Conservation (phyloP, 106 monocot species). For the Dactylorhiza incarnata region DNA sequence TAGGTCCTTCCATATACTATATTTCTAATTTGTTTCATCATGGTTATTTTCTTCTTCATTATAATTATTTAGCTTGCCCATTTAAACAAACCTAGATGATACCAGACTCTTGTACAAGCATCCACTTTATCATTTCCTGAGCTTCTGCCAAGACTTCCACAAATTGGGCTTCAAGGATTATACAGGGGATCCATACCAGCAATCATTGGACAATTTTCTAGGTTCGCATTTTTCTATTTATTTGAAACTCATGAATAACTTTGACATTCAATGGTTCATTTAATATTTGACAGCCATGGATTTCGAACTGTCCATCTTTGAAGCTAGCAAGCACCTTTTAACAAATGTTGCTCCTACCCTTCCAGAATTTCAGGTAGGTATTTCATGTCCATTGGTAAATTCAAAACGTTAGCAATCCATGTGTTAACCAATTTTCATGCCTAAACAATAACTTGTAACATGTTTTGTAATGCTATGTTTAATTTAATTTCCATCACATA, state of each 20-base stretch:
- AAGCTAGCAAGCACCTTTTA: slow-evolving; percentile 53
- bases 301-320: slow-evolving; percentile 58
- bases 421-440: background rate
- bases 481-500: too few species aligned
- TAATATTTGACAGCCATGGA: slow-evolving; percentile 42
- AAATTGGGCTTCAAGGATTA: slow-evolving; percentile 51
- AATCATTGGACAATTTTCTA: slow-evolving; percentile 63
- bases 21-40: background rate
- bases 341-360: slow-evolving; percentile 40
- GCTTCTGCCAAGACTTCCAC: slow-evolving; percentile 41
- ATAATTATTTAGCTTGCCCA: background rate
- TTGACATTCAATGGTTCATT: background rate
- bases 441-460: background rate
- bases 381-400: background rate
- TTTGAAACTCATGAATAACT: background rate
- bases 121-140: slow-evolving; percentile 59
- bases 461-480: background rate
- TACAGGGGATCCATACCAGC: slow-evolving; percentile 68
- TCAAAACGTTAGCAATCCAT: background rate
- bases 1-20: background rate
- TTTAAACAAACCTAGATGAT: background rate
- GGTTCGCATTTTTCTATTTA: slow-evolving; percentile 17
- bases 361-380: slow-evolving; percentile 48
- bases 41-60: background rate
- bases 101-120: slow-evolving; percentile 60